Conservation (phyloP, 805 yeast species). For the Candida lessepsii region DNA sequence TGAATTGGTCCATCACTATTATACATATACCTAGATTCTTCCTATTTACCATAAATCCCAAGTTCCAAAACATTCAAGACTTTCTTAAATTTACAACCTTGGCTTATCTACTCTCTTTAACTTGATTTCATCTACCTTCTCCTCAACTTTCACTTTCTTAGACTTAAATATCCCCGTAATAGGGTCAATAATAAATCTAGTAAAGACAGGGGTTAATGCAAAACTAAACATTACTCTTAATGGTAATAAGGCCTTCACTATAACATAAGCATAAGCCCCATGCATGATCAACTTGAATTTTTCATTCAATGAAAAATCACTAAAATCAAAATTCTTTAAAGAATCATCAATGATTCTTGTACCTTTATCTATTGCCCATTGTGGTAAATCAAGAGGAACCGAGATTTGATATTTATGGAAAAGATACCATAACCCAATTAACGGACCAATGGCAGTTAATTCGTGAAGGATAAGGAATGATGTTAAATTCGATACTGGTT, state of each 20-base stretch:
- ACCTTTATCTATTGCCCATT: conserved; percentile 61
- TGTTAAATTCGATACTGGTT: conserved; percentile 61
- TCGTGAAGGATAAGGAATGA: conserved; percentile 72
- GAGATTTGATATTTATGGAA: conserved; percentile 55
- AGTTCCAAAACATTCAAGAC: too few species aligned
- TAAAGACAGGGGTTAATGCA: conserved; percentile 56
- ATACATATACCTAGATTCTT: too few species aligned
- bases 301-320: conserved; percentile 42
- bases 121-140: neutral
- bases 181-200: conserved; percentile 51
- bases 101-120: conserved; percentile 28
- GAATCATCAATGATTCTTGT: conserved; percentile 54
- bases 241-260: conserved; percentile 62
- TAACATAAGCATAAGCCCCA: conserved; percentile 73
- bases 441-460: conserved; percentile 69
- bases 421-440: conserved; percentile 64
- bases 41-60: too few species aligned
- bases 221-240: conserved; percentile 51
- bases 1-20: too few species aligned
- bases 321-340: conserved; percentile 37
- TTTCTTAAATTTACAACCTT: conserved; percentile 22
- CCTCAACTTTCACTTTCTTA: conserved; percentile 8
- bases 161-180: conserved; percentile 26
- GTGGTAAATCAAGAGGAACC: conserved; percentile 55
- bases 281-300: conserved; percentile 58